Base-by-base conservation (phyloP, 1,139 yeast species). In the Suhomyces panamericanus region DNA sequence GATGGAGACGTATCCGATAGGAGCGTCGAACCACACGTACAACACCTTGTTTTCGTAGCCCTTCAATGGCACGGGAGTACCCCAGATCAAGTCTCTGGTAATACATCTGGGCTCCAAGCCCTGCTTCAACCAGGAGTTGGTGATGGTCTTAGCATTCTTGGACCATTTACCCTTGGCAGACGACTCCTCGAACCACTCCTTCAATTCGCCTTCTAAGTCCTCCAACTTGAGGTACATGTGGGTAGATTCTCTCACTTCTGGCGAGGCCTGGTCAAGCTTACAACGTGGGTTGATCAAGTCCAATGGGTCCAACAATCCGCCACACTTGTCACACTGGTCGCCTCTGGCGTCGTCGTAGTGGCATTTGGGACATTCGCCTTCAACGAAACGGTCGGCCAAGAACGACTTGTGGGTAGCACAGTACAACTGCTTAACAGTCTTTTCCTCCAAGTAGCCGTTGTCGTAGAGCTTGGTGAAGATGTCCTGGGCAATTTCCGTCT, bases 21-120 rank as follows among this genome's bases (percentile, higher is more conserved):
- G 81, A 37, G 99, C 99, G 70, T 93, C 99, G 57, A 93, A 93
- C 99, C 99, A 93, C 49, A 93, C 99, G 62, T 93, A 93, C 60
- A 93, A 75, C 13, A 93, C 99, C 70, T 93, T 93, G 42, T 89
- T 84, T 55, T 85, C 82, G 70, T 78, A 93, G 37, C 81, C 83
- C 54, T 87, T 83, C 54, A 87, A 72, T 41, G 99, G 99, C 29
- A 93, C 98, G 4, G 98, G 97, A 9, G 96, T 90, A 63, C 99
- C 99, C 99, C 99, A 93, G 43, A 83, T 83, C 63, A 93, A 79
- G 66, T 93, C 99, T 72, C 99, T 84, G 15, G 99, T 93, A 62
- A 93, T 95, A 73, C 97, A 89, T 69, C 99, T 85, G 49, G 98
- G 93, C 54, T 82, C 84, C 50, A 93, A 79, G 39, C 99, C 99